Percentiles rank a stretch among this genome's conserved stretches.
Evolutionary conservation across 495 filamentous ascomycete species (phyloP).

Genomic region (Gamarada debralockiae): DNA sequence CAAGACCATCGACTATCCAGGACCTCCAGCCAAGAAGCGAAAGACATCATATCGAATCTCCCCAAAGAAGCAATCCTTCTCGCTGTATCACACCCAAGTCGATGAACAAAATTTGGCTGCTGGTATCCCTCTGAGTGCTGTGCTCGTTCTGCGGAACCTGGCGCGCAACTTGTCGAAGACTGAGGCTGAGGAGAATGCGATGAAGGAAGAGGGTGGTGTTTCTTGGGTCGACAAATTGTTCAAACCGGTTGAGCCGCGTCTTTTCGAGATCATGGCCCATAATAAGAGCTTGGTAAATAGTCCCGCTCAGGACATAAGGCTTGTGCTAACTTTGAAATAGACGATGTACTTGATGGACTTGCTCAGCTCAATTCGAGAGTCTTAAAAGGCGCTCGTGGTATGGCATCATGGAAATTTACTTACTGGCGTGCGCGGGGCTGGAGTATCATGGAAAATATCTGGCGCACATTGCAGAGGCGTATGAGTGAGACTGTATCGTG

Average conservation of each 20-base stretch:
- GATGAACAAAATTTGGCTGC: slow-evolving; percentile 78
- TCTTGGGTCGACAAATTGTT: slow-evolving; percentile 40
- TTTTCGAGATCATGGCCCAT: slow-evolving; percentile 51
- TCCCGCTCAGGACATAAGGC: not conserved
- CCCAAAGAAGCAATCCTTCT: slow-evolving; percentile 46
- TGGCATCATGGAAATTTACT: not conserved
- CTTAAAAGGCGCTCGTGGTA: slow-evolving; percentile 12
- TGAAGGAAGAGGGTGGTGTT: slow-evolving; percentile 39
- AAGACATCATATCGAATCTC: slow-evolving; percentile 48
- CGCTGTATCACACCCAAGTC: slow-evolving; percentile 61
- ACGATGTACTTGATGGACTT: slow-evolving; percentile 15
- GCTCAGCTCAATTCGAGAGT: slow-evolving; percentile 13
- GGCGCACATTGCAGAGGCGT: not conserved
- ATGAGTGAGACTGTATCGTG: no score
- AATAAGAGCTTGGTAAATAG: slow-evolving; percentile 42
- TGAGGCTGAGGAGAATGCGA: slow-evolving; percentile 47
- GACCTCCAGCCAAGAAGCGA: slow-evolving; percentile 20
- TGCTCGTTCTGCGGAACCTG: slow-evolving; percentile 85
- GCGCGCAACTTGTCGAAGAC: slow-evolving; percentile 67
- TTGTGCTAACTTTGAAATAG: slow-evolving; percentile 1
- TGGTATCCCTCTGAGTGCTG: slow-evolving; percentile 80
- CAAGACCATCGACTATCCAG: slow-evolving; percentile 22
- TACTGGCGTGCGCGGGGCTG: no score
- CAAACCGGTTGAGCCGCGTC: slow-evolving; percentile 40
- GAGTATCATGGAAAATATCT: not conserved